phyloP scores from a whole-genome alignment of 192 early-diverging fungal species.

The Coemansia umbellata region DNA sequence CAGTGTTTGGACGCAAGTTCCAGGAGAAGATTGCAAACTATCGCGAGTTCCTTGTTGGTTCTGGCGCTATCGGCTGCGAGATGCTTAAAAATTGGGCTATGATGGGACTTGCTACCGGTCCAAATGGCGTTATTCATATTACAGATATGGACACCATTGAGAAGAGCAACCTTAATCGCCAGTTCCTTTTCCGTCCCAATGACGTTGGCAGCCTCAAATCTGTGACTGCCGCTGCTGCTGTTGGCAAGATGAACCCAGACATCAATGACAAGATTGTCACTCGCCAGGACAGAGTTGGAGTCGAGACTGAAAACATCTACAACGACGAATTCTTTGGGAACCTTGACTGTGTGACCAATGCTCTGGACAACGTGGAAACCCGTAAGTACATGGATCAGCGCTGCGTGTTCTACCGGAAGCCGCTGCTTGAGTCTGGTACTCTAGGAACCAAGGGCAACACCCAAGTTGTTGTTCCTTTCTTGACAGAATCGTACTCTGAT shows the following conservation, averaged over 20 bases:
- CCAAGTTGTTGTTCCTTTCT: conserved; percentile 90
- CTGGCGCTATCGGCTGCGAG: conserved; percentile 99
- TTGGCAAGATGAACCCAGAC: conserved; percentile 89
- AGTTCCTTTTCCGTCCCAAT: conserved; percentile 91
- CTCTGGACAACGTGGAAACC: conserved; percentile 97
- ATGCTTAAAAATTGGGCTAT: conserved; percentile 99
- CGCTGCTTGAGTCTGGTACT: conserved; percentile 95
- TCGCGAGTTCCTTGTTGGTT: conserved; percentile 93
- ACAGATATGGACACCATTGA: conserved; percentile 99
- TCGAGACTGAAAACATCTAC: conserved; percentile 91
- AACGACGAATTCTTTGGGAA: conserved; percentile 87
- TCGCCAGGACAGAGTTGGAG: conserved; percentile 92
- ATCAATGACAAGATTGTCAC: conserved; percentile 61
- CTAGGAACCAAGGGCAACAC: conserved; percentile 99
- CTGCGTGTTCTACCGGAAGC: conserved; percentile 94
- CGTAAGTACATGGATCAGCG: conserved; percentile 95
- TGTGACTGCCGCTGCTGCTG: conserved; percentile 80
- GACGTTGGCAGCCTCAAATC: conserved; percentile 95
- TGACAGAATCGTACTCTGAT: conserved; percentile 98
- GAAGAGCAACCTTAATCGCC: conserved; percentile 98
- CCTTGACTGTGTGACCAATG: conserved; percentile 93
- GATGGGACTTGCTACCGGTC: conserved; percentile 83
- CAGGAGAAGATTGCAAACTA: conserved; percentile 82
- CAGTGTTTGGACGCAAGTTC: conserved; percentile 92
- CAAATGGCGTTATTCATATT: conserved; percentile 75